A percentile compares a stretch with the other conserved stretches of the same genome.
Conservation (phyloP, 192 early-diverging fungal genomes). For the Backusella tarrabulga region DNA sequence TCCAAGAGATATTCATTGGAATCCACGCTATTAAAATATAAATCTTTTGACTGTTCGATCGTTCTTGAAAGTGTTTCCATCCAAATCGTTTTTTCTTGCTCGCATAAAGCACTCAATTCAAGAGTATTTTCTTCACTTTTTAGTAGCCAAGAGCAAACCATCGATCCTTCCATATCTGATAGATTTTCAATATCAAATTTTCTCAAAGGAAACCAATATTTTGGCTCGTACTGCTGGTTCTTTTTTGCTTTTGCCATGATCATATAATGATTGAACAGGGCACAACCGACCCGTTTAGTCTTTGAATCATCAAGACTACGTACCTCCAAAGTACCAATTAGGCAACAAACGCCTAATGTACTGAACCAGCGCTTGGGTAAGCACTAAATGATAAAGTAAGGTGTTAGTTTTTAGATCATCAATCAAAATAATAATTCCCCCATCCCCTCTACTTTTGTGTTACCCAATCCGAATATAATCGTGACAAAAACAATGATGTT, state of each 20-base stretch:
- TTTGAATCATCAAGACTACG: constrained; percentile 37
- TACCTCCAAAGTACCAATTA: constrained; percentile 50
- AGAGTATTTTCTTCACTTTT: constrained; percentile 38
- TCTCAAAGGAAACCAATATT: constrained; percentile 67
- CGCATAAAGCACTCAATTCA: constrained; percentile 52
- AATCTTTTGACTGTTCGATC: constrained; percentile 38
- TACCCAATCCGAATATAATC: constrained; percentile 38
- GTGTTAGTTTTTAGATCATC: background rate
- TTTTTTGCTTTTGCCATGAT: constrained; percentile 58
- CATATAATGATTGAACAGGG: constrained; percentile 60
- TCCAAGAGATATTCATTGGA: constrained; percentile 17
- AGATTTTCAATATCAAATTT: constrained; percentile 57
- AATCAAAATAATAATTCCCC: background rate
- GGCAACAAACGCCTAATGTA: constrained; percentile 38
- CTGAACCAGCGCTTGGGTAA: constrained; percentile 39
- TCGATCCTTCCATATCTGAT: constrained; percentile 21
- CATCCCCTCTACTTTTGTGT: background rate
- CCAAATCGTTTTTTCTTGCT: constrained; percentile 57
- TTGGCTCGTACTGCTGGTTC: constrained; percentile 45
- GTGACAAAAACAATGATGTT: constrained; percentile 32
- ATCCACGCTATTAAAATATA: constrained; percentile 18
- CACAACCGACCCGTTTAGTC: constrained; percentile 55
- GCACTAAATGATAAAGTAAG: background rate
- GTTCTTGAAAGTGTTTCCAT: constrained; percentile 41
- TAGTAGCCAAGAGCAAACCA: constrained; percentile 12